A percentile compares a stretch with the other conserved stretches of the same genome.
Conservation (phyloP, 139 green algal genomes). For the Desmodesmus armatus region DNA sequence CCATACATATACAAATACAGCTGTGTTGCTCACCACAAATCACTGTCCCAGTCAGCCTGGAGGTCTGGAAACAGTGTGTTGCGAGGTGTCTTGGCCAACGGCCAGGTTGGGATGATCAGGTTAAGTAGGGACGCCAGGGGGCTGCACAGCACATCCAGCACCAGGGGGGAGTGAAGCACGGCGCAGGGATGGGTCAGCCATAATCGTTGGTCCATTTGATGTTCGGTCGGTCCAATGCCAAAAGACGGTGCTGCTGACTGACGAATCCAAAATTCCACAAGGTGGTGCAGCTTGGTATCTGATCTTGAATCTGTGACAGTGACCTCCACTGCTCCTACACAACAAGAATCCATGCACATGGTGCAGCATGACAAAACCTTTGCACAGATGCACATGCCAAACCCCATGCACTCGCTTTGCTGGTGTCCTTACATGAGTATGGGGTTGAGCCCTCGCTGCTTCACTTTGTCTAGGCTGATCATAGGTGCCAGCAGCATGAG, state of each 20-base stretch:
- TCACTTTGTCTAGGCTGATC: conserved; percentile 69
- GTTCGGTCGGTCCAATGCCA: no score
- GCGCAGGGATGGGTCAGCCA: neutral
- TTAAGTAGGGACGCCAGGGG: conserved; percentile 30
- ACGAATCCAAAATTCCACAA: no score
- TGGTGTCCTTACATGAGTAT: conserved; percentile 50
- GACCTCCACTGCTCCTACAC: no score
- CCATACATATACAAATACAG: no score
- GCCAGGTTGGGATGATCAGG: conserved; percentile 37
- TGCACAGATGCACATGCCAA: no score
- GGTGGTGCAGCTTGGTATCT: no score
- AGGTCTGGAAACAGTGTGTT: conserved; percentile 34
- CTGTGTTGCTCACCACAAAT: no score
- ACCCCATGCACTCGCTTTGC: no score
- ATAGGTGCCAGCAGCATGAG: conserved; percentile 64
- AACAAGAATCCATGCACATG: no score
- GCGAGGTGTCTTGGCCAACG: neutral
- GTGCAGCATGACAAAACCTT: no score
- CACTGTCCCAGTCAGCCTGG: conserved; percentile 18
- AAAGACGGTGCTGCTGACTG: neutral
- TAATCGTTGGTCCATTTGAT: no score
- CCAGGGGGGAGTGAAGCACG: neutral
- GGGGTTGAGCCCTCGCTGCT: conserved; percentile 69
- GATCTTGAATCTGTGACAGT: no score
- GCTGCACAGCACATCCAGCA: conserved; percentile 5